These are phyloP conservation scores for Chlorella sp. DNA, from an alignment of 139 green algal genomes.

Conservation along the genomic window DNA sequence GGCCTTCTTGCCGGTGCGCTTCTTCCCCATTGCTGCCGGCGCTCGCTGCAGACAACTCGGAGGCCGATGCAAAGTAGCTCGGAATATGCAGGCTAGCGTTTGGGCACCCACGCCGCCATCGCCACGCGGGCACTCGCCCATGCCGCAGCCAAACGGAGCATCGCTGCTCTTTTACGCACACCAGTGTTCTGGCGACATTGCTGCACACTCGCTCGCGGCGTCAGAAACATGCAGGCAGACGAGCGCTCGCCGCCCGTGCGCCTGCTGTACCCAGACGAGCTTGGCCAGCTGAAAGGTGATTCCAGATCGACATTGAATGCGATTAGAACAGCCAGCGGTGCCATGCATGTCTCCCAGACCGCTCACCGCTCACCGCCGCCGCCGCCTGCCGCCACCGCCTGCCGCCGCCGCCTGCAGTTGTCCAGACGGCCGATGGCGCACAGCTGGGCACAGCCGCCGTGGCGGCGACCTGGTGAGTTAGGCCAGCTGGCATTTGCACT, in stretches of 20 bases:
- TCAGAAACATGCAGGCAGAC: not conserved
- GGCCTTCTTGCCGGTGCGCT: conserved; percentile 28
- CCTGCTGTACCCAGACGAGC: conserved; percentile 30
- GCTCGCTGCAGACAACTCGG: not conserved
- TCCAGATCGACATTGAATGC: not conserved
- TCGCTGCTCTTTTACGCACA: too few species aligned
- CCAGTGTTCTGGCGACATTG: too few species aligned
- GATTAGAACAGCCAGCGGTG: too few species aligned
- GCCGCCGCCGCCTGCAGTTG: conserved; percentile 26
- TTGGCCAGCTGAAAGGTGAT: conserved; percentile 40
- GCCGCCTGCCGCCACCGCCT: not conserved
- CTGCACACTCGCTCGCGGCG: too few species aligned
- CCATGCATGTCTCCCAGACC: not conserved
- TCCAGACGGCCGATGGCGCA: conserved; percentile 18
- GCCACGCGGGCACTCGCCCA: too few species aligned
- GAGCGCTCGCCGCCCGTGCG: conserved; percentile 24
- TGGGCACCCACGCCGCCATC: too few species aligned
- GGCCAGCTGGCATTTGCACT: not conserved
- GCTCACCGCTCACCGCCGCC: not conserved
- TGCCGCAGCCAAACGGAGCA: too few species aligned
- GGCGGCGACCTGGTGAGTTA: conserved; percentile 25
- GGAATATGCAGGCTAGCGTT: too few species aligned
- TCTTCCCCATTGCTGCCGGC: conserved; percentile 21
- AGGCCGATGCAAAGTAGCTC: too few species aligned
- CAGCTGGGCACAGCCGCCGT: not conserved